phyloP scores from a whole-genome alignment of 75 land plant species.

The Adiantum capillusveneris region DNA sequence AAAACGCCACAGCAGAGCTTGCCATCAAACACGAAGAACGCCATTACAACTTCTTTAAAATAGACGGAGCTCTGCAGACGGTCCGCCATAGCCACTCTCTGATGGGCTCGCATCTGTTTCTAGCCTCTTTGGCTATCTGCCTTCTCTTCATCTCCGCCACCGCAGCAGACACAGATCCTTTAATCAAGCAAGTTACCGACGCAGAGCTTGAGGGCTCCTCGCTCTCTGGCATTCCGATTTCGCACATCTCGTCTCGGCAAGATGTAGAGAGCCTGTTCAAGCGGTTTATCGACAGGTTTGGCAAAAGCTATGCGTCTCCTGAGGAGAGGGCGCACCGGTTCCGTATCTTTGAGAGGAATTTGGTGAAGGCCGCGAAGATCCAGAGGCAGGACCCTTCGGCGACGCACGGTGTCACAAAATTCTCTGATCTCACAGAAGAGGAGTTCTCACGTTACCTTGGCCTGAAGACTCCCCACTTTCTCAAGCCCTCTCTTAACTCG shows the following conservation, averaged over 20 bases:
- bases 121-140: background rate
- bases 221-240: background rate
- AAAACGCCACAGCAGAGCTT: too few relatives aligned
- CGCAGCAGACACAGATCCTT: background rate
- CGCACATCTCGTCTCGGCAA: background rate
- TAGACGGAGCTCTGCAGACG: too few relatives aligned
- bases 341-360: conserved; percentile 26
- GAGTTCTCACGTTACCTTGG: conserved; percentile 38
- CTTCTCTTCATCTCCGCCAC: background rate
- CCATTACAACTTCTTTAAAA: too few relatives aligned
- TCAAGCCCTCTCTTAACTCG: background rate
- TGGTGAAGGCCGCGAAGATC: conserved; percentile 31
- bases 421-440: conserved; percentile 42
- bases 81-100: background rate
- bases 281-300: conserved; percentile 17
- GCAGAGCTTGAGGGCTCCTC: background rate
- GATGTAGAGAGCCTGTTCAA: conserved; percentile 20
- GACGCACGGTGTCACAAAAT: conserved; percentile 35
- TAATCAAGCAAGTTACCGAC: conserved; percentile 3
- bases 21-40: too few relatives aligned
- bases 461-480: conserved; percentile 9
- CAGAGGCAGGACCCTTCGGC: conserved; percentile 43
- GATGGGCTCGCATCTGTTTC: background rate
- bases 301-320: conserved; percentile 20
- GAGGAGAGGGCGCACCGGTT: conserved; percentile 36